Percentiles rank a stretch among this genome's conserved stretches.
Evolutionary conservation across 1,139 yeast genomes (phyloP).

Genomic region (Debaryomyces psychrophilus): DNA sequence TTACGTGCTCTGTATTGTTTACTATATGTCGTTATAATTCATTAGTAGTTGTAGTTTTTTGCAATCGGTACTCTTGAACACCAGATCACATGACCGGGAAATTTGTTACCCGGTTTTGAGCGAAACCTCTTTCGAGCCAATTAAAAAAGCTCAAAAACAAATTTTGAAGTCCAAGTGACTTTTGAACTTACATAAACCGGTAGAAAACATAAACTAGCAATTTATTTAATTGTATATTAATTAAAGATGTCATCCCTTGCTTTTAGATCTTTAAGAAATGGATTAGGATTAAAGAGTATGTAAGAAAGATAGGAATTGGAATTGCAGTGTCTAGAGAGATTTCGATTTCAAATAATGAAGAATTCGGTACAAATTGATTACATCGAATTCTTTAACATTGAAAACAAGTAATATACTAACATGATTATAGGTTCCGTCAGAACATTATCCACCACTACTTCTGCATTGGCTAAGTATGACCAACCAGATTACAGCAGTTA

Average conservation of each 20-base stretch:
- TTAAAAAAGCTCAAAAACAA: slow-evolving; percentile 17
- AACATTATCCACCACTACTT: slow-evolving; percentile 49
- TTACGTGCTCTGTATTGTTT: background rate
- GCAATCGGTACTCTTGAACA: background rate
- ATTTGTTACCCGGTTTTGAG: slow-evolving; percentile 14
- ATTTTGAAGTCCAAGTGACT: slow-evolving; percentile 9
- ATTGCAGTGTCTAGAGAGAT: background rate
- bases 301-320: slow-evolving; percentile 11
- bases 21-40: background rate
- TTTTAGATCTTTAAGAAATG: slow-evolving; percentile 57
- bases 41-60: background rate
- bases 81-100: background rate
- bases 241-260: slow-evolving; percentile 47
- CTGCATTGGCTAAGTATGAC: slow-evolving; percentile 73
- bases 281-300: slow-evolving; percentile 49
- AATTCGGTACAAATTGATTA: background rate
- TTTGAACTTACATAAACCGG: slow-evolving; percentile 7
- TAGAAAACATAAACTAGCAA: slow-evolving; percentile 1
- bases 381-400: background rate
- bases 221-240: slow-evolving; percentile 6
- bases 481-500: slow-evolving; percentile 90
- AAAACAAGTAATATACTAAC: slow-evolving; percentile 16
- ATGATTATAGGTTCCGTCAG: slow-evolving; percentile 30
- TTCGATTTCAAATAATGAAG: slow-evolving; percentile 1
- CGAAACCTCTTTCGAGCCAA: slow-evolving; percentile 11